These are phyloP conservation scores for Trichoderma reesei DNA, from an alignment of 495 filamentous ascomycete genomes.

Conservation along the genomic window DNA sequence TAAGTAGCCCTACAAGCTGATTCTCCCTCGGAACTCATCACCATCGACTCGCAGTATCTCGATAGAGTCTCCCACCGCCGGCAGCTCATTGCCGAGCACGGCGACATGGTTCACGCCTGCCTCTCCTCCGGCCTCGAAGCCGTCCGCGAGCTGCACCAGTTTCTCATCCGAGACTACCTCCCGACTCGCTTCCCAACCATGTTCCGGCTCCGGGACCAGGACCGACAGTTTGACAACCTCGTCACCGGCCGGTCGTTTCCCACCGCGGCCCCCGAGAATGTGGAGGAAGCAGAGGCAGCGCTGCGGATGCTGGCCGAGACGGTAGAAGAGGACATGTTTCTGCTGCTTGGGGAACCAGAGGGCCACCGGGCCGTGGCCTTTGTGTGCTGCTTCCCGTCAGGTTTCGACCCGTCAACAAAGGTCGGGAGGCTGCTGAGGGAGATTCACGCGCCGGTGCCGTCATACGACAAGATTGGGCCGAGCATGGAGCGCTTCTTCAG, in stretches of 20 bases:
- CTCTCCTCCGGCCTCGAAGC: conserved; percentile 36
- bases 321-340: conserved; percentile 68
- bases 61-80: conserved; percentile 45
- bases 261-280: conserved; percentile 21
- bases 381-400: conserved; percentile 60
- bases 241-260: conserved; percentile 38
- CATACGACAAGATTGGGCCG: conserved; percentile 61
- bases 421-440: conserved; percentile 50
- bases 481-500: conserved; percentile 75
- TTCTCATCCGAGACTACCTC: conserved; percentile 52
- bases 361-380: conserved; percentile 60
- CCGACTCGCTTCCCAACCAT: conserved; percentile 55
- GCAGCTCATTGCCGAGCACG: conserved; percentile 38
- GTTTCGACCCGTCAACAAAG: conserved; percentile 58
- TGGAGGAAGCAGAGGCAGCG: conserved; percentile 20
- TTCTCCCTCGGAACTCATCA: conserved; percentile 51
- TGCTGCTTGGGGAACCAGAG: conserved; percentile 50
- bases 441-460: conserved; percentile 63
- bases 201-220: conserved; percentile 33
- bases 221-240: conserved; percentile 30
- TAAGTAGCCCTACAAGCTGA: conserved; percentile 34
- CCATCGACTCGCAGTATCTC: conserved; percentile 57
- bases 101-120: conserved; percentile 35
- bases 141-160: conserved; percentile 56
- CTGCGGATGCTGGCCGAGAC: conserved; percentile 46